Percentiles rank a stretch among this genome's conserved stretches.
Conservation (phyloP, 2,329 filamentous ascomycete genomes). For the Westerdykella aurantiaca region DNA sequence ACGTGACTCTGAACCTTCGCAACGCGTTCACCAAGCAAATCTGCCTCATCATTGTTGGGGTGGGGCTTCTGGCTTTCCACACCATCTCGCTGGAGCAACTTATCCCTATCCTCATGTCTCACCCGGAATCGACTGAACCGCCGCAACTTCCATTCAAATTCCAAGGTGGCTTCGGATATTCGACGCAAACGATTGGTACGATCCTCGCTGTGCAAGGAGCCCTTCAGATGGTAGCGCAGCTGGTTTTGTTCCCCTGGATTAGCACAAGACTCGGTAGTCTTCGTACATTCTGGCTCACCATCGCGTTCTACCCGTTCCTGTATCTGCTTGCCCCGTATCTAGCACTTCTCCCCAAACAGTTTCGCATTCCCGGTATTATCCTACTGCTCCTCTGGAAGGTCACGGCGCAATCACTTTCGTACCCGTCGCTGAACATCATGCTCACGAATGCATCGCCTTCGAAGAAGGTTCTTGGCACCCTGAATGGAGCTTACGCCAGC, state of each 20-base stretch:
- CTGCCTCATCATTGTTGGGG: conserved; percentile 79
- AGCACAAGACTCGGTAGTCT: conserved; percentile 71
- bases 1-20: conserved; percentile 23
- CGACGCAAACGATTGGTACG: conserved; percentile 77
- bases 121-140: conserved; percentile 48
- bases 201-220: conserved; percentile 84
- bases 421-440: conserved; percentile 84
- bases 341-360: conserved; percentile 66
- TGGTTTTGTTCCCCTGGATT: conserved; percentile 75
- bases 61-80: conserved; percentile 91
- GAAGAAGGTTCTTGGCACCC: conserved; percentile 75
- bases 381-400: conserved; percentile 83
- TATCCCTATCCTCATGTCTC: conserved; percentile 85
- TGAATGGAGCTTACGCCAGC: conserved; percentile 89
- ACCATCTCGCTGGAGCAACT: conserved; percentile 96
- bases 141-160: conserved; percentile 77
- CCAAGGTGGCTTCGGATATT: conserved; percentile 74
- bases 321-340: conserved; percentile 88
- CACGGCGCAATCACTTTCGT: conserved; percentile 83
- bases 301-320: conserved; percentile 77
- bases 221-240: conserved; percentile 82
- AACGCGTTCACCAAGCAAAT: conserved; percentile 80
- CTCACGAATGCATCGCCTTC: conserved; percentile 83
- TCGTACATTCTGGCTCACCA: conserved; percentile 73
- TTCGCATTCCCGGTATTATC: conserved; percentile 72